phyloP scores from a whole-genome alignment of 2,329 filamentous ascomycete genomes.

The Diaporthe vaccinii region DNA sequence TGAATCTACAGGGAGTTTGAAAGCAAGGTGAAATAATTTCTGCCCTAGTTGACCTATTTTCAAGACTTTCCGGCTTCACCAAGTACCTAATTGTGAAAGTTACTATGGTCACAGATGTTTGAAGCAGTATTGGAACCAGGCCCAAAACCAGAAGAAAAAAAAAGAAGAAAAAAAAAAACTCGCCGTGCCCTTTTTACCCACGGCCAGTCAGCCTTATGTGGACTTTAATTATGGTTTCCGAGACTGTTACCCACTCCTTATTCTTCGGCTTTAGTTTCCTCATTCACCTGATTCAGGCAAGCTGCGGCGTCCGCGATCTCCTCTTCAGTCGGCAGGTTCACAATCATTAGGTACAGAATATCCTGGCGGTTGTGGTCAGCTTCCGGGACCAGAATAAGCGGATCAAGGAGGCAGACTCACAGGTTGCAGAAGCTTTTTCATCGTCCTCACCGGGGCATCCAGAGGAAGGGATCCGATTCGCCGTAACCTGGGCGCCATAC shows the following conservation, averaged over 20 bases:
- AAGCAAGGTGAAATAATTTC: neutral
- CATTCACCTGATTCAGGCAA: slow-evolving; percentile 7
- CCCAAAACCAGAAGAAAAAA: no score
- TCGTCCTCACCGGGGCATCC: neutral
- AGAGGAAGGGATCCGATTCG: slow-evolving; percentile 24
- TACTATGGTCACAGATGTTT: no score
- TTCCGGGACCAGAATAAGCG: no score
- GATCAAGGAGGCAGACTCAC: neutral
- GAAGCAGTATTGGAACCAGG: no score
- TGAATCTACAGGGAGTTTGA: no score
- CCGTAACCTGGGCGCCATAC: neutral
- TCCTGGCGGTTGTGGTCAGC: slow-evolving; percentile 14
- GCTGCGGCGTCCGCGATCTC: slow-evolving; percentile 29
- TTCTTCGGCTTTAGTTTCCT: neutral
- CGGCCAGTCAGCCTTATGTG: neutral
- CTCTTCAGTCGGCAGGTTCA: slow-evolving; percentile 39
- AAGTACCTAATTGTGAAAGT: neutral
- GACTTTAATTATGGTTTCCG: neutral
- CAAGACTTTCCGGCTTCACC: neutral
- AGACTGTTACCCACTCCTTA: neutral
- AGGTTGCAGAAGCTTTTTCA: slow-evolving; percentile 40
- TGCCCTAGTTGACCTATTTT: neutral
- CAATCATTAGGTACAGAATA: slow-evolving; percentile 41
- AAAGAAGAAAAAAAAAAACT: no score
- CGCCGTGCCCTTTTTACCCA: neutral